A percentile compares a stretch with the other conserved stretches of the same genome.
phyloP scores from a whole-genome alignment of 768 basidiomycete genomes.

The Stropharia rugosoannulata region DNA sequence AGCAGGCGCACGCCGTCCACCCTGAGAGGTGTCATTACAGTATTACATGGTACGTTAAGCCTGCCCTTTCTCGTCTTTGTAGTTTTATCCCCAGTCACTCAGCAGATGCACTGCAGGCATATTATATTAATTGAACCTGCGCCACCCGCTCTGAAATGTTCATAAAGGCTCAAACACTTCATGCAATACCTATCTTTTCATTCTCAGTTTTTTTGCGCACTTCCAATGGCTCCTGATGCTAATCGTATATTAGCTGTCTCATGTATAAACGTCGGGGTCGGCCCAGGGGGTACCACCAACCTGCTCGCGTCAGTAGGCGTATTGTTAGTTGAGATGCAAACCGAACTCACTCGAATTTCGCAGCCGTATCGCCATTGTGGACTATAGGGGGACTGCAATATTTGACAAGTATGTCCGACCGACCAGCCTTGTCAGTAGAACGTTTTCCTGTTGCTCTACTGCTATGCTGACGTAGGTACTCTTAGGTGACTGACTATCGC shows the following conservation, averaged over 20 bases:
- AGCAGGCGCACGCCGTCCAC: conserved; percentile 3
- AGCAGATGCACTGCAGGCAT: conserved; percentile 7
- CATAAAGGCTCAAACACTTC: conserved; percentile 15
- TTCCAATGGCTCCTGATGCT: conserved; percentile 32
- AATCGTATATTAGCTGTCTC: conserved; percentile 59
- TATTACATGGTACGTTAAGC: conserved; percentile 14
- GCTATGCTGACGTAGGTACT: not conserved
- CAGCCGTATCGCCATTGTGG: conserved; percentile 50
- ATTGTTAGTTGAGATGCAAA: not conserved
- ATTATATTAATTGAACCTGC: conserved; percentile 12
- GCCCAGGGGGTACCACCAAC: conserved; percentile 76
- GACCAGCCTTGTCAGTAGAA: conserved; percentile 41
- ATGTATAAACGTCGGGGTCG: conserved; percentile 74
- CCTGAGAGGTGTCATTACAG: not conserved
- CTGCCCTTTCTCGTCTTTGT: conserved; percentile 6
- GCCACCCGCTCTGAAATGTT: conserved; percentile 20
- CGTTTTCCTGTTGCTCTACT: not conserved
- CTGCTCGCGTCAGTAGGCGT: conserved; percentile 70
- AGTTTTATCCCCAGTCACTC: conserved; percentile 20
- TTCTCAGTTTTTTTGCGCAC: conserved; percentile 15
- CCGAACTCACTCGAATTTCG: not conserved
- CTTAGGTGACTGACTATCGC: conserved; percentile 69
- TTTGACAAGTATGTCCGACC: conserved; percentile 69
- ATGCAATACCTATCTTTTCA: conserved; percentile 6
- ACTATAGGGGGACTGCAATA: conserved; percentile 55